Percentiles rank a stretch among this genome's conserved stretches.
Conservation (phyloP, 2,329 filamentous ascomycete genomes). For the Pseudogymnoascus sp. region DNA sequence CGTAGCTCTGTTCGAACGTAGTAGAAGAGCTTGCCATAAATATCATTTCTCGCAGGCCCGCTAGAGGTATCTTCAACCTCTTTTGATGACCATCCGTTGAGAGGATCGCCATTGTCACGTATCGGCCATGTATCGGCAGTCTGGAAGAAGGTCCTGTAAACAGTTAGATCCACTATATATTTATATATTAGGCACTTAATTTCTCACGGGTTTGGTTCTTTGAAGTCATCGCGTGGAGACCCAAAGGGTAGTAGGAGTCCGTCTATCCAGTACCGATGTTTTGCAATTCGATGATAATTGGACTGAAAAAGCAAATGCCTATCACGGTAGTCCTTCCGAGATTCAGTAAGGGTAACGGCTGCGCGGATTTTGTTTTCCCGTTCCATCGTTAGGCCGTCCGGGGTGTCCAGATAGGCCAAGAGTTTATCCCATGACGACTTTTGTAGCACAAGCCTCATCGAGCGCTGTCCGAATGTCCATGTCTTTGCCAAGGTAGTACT, state of each 20-base stretch:
- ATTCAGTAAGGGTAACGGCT: constrained; percentile 25
- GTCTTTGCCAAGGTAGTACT: constrained; percentile 6
- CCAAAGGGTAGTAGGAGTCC: constrained; percentile 38
- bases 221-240: constrained; percentile 26
- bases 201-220: constrained; percentile 36
- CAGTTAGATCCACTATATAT: neutral
- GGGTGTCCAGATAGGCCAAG: constrained; percentile 23
- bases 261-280: constrained; percentile 30
- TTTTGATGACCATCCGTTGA: constrained; percentile 30
- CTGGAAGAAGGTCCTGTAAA: constrained; percentile 32
- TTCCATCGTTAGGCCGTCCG: constrained; percentile 20
- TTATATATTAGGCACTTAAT: neutral
- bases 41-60: constrained; percentile 29
- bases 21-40: constrained; percentile 34
- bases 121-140: constrained; percentile 30
- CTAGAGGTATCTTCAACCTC: constrained; percentile 24
- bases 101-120: constrained; percentile 31
- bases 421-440: constrained; percentile 30
- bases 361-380: constrained; percentile 24
- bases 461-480: constrained; percentile 12
- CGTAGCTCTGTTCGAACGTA: constrained; percentile 27
- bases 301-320: constrained; percentile 22
- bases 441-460: constrained; percentile 24
- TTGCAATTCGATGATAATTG: constrained; percentile 25
- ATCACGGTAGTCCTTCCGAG: constrained; percentile 30